Conservation (phyloP, 1,284 basidiomycete genomes). For the Leccinum colubrinum region DNA sequence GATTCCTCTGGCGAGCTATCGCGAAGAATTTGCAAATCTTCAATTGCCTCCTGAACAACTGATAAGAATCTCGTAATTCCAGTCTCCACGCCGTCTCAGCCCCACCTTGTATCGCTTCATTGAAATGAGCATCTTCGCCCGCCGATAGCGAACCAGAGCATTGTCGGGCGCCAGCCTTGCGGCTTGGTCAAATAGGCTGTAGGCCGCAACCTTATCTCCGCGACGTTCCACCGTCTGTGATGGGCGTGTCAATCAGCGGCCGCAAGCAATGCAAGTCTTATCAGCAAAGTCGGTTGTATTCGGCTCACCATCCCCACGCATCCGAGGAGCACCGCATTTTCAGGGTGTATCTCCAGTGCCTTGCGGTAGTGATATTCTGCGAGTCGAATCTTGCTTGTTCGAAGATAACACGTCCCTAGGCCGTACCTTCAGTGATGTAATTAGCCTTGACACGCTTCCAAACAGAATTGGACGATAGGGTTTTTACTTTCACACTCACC, state of each 20-base stretch:
- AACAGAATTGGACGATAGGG: not conserved
- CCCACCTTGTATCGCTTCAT: slow-evolving; percentile 81
- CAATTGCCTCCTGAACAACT: slow-evolving; percentile 63
- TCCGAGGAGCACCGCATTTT: slow-evolving; percentile 86
- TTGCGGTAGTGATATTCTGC: slow-evolving; percentile 94
- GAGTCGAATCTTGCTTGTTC: slow-evolving; percentile 85
- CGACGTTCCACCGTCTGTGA: slow-evolving; percentile 80
- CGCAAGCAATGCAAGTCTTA: slow-evolving; percentile 18
- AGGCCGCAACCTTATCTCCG: slow-evolving; percentile 70
- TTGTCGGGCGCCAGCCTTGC: slow-evolving; percentile 76
- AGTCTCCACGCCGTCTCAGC: slow-evolving; percentile 11
- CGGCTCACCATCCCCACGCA: slow-evolving; percentile 82
- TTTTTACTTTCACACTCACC: slow-evolving; percentile 51
- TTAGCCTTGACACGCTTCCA: slow-evolving; percentile 22
- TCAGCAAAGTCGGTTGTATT: slow-evolving; percentile 17
- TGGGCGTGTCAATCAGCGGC: slow-evolving; percentile 19
- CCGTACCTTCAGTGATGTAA: slow-evolving; percentile 73
- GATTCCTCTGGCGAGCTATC: slow-evolving; percentile 88
- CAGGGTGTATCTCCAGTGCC: slow-evolving; percentile 87
- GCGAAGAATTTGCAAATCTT: slow-evolving; percentile 76
- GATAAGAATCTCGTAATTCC: slow-evolving; percentile 28
- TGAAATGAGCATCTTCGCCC: slow-evolving; percentile 84
- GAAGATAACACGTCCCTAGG: slow-evolving; percentile 91
- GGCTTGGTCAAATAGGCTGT: slow-evolving; percentile 78
- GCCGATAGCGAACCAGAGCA: slow-evolving; percentile 86